Evolutionary conservation across 202 grass and related monocot species (phyloP).

Genomic region (Carex arenaria): DNA sequence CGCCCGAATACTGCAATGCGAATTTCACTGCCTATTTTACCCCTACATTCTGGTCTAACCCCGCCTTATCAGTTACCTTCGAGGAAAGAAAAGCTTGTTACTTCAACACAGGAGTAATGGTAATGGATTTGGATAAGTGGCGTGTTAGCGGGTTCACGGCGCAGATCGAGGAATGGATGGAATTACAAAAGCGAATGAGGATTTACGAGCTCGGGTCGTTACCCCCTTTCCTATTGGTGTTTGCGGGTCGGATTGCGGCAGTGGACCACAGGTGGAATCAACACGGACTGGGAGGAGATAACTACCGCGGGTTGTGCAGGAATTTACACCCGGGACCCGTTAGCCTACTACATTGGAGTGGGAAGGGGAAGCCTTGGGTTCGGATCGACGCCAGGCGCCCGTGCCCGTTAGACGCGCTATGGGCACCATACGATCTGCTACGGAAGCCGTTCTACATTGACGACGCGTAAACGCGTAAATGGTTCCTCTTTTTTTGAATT

Average conservation of each 20-base stretch:
- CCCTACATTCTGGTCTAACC: slow-evolving; percentile 60
- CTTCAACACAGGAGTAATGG: slow-evolving; percentile 96
- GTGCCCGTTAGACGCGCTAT: slow-evolving; percentile 72
- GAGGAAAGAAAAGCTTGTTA: slow-evolving; percentile 48
- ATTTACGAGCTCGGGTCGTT: slow-evolving; percentile 88
- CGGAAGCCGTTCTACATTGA: slow-evolving; percentile 39
- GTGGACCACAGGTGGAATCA: slow-evolving; percentile 86
- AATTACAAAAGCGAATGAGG: slow-evolving; percentile 63
- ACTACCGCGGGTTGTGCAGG: slow-evolving; percentile 63
- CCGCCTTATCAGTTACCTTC: slow-evolving; percentile 36
- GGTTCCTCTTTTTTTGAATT: not conserved
- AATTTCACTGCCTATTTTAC: slow-evolving; percentile 86
- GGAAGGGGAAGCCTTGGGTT: slow-evolving; percentile 86
- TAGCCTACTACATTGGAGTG: slow-evolving; percentile 82
- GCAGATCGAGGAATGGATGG: slow-evolving; percentile 87
- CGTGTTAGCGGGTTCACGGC: slow-evolving; percentile 41
- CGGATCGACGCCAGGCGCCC: slow-evolving; percentile 50
- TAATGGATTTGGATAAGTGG: slow-evolving; percentile 67
- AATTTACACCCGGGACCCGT: slow-evolving; percentile 65
- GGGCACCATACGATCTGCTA: slow-evolving; percentile 77
- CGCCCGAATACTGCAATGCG: slow-evolving; percentile 77
- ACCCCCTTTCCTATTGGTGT: slow-evolving; percentile 71
- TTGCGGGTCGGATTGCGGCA: slow-evolving; percentile 55
- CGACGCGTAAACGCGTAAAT: slow-evolving; percentile 31
- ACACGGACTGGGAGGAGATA: slow-evolving; percentile 83